Percentiles rank a stretch among this genome's conserved stretches.
Conservation (phyloP, 1,139 yeast genomes). For the Yamadazyma atmosphaerica region DNA sequence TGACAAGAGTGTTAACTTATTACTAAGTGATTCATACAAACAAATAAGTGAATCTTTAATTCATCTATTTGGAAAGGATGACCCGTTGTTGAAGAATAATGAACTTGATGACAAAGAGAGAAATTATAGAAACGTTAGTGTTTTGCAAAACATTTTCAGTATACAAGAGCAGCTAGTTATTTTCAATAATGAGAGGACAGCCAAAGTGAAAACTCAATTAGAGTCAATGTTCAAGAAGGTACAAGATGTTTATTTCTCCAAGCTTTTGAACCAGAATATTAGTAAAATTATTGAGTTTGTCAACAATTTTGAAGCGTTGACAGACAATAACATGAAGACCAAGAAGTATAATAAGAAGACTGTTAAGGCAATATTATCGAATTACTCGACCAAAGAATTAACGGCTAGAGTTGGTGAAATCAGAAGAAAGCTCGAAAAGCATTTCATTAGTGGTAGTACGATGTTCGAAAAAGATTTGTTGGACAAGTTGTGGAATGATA, state of each 20-base stretch:
- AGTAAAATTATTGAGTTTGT: slow-evolving; percentile 70
- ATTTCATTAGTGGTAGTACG: slow-evolving; percentile 48
- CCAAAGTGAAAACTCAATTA: slow-evolving; percentile 44
- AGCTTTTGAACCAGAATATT: slow-evolving; percentile 44
- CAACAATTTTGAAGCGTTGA: slow-evolving; percentile 58
- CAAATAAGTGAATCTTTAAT: slow-evolving; percentile 35
- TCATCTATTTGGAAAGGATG: slow-evolving; percentile 40
- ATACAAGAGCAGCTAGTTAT: slow-evolving; percentile 50
- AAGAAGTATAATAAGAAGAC: slow-evolving; percentile 64
- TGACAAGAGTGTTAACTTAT: slow-evolving; percentile 26
- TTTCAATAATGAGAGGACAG: slow-evolving; percentile 27
- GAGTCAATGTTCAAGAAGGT: slow-evolving; percentile 50
- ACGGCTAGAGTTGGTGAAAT: slow-evolving; percentile 55
- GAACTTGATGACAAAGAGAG: slow-evolving; percentile 59
- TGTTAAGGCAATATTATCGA: slow-evolving; percentile 55
- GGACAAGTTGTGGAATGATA: slow-evolving; percentile 44
- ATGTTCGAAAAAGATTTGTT: slow-evolving; percentile 49
- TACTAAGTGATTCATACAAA: slow-evolving; percentile 45
- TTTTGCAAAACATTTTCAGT: slow-evolving; percentile 64
- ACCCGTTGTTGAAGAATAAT: slow-evolving; percentile 44
- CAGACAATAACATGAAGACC: slow-evolving; percentile 49
- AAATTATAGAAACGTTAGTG: slow-evolving; percentile 56
- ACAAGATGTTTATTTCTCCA: slow-evolving; percentile 43
- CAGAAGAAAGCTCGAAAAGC: slow-evolving; percentile 57
- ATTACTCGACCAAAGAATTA: slow-evolving; percentile 61